Percentiles rank a stretch among this genome's conserved stretches.
These are phyloP conservation scores for Capsicum pubescens DNA, from an alignment of 257 asterid species.

Conservation along the genomic window DNA sequence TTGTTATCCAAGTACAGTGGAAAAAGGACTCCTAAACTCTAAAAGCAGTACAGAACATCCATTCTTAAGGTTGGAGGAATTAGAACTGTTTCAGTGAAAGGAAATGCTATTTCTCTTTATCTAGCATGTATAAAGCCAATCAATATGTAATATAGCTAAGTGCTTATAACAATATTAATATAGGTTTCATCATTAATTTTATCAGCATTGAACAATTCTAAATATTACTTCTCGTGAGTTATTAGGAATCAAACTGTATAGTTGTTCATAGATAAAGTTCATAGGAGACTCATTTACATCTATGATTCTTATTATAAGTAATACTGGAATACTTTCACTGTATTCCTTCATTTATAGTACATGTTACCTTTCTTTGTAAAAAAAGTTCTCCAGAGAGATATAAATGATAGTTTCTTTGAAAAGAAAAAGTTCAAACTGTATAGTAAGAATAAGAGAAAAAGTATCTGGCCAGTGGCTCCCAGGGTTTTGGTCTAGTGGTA, in stretches of 20 bases:
- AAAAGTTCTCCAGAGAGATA: not conserved
- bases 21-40: not conserved
- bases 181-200: constrained; percentile 5
- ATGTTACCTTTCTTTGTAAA: too few relatives aligned
- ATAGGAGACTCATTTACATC: too few relatives aligned
- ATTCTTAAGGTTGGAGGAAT: constrained; percentile 1
- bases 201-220: not conserved
- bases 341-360: too few relatives aligned
- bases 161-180: not conserved
- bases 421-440: not conserved
- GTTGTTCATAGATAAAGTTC: not conserved
- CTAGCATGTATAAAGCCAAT: not conserved
- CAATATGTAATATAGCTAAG: not conserved
- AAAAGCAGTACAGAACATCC: not conserved
- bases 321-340: too few relatives aligned
- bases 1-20: not conserved
- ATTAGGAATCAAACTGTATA: not conserved
- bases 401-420: constrained; percentile 5
- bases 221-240: not conserved
- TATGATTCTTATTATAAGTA: too few relatives aligned
- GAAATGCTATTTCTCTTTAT: not conserved
- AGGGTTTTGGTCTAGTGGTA: not conserved
- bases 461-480: not conserved
- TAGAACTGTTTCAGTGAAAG: not conserved
- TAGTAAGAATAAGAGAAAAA: not conserved